phyloP scores from a whole-genome alignment of 176 grass and related monocot species.

The Oryza coarctata region DNA sequence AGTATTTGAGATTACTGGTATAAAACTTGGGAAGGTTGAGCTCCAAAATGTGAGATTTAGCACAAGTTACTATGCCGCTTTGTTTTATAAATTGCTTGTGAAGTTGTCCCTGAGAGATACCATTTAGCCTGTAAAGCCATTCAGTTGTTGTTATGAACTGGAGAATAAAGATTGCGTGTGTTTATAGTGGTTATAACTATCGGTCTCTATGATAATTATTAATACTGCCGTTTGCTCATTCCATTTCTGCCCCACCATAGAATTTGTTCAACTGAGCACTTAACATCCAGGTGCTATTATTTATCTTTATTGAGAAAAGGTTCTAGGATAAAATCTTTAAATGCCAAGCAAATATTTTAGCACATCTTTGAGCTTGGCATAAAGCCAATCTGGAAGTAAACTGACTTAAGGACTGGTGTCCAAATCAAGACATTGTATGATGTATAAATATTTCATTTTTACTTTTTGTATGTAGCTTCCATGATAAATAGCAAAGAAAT shows the following conservation, averaged over 20 bases:
- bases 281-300: background rate
- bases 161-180: background rate
- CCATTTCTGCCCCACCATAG: background rate
- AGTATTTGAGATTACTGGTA: constrained; percentile 4
- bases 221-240: background rate
- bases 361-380: background rate
- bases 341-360: background rate
- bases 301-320: background rate
- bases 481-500: background rate
- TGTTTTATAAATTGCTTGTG: background rate
- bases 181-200: background rate
- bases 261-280: background rate
- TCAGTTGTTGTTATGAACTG: background rate
- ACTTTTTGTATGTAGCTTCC: background rate
- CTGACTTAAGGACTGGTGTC: background rate
- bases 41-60: background rate
- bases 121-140: background rate
- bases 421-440: constrained; percentile 9
- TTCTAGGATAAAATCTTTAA: background rate
- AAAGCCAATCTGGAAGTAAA: background rate
- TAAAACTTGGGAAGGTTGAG: background rate
- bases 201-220: background rate
- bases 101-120: background rate
- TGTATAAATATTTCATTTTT: background rate
- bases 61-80: too few species aligned